Evolutionary conservation across 352 stramenopile genomes (phyloP).

Genomic region (Thalassiosira exigua): DNA sequence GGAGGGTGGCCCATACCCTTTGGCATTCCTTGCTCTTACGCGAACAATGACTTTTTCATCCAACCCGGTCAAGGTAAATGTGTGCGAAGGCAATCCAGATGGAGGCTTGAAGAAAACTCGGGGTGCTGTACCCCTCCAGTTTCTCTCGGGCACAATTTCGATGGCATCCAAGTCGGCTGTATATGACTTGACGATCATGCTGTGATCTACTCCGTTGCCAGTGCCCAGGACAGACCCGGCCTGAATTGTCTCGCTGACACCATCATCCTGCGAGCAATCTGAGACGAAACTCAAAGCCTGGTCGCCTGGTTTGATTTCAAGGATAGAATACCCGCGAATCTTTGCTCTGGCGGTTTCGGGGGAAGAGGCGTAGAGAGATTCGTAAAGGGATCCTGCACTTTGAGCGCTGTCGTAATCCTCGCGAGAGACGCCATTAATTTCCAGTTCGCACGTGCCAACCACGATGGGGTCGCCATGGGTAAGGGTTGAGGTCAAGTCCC

Average conservation of each 20-base stretch:
- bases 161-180: conserved; percentile 51
- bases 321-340: conserved; percentile 43
- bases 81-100: conserved; percentile 37
- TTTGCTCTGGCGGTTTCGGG: conserved; percentile 38
- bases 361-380: conserved; percentile 42
- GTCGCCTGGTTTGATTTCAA: conserved; percentile 36
- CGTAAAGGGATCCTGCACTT: conserved; percentile 48
- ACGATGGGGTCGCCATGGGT: conserved; percentile 35
- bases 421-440: conserved; percentile 35
- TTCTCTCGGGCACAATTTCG: conserved; percentile 51
- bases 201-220: conserved; percentile 44
- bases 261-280: conserved; percentile 45
- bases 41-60: conserved; percentile 41
- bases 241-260: conserved; percentile 30
- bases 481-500: conserved; percentile 50
- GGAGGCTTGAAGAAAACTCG: conserved; percentile 60
- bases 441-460: conserved; percentile 44
- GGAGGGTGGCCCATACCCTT: conserved; percentile 49
- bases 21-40: conserved; percentile 47
- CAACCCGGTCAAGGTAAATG: conserved; percentile 38
- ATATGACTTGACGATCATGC: conserved; percentile 59
- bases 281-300: conserved; percentile 32
- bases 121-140: conserved; percentile 60
- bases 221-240: conserved; percentile 42
- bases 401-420: conserved; percentile 38